Base-by-base conservation (phyloP, 257 asterid genomes). In the Gentiana dahurica region DNA sequence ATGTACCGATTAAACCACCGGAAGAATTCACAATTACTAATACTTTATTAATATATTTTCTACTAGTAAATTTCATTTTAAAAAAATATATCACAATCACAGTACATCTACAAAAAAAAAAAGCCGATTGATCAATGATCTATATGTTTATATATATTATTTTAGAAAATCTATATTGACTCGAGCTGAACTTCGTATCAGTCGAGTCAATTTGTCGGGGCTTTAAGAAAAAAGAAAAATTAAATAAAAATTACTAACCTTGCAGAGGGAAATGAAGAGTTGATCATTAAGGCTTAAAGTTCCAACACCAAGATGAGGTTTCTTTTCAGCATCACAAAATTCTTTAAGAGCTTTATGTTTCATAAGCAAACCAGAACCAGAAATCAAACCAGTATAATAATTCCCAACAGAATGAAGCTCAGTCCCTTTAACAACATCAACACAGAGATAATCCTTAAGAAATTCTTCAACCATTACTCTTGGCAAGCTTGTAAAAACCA, bases 391-490 rank as follows among this genome's bases (percentile, higher is more conserved):
- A 37, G 92, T 79, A 53, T 77, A 90, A 61, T 48, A 81, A 3
- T 62, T 39, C 8, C 98, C 95, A n/a, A 60, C 37, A 1, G 70
- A 60, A 0, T 79, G 82, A 74, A 90, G 64, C 71, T 90, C 98
- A 0, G 92, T 84, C 6, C 96, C 98, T 3, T 74, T 70, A 36
- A 84, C 94, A 1, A 49, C 7, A 33, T 90, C 81, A 37, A 84
- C 86, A 12, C 68, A 15, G 6, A 90, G 69, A 72, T 90, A 87
- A 60, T 87, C 96, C 49, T 76, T 84, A 1, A 90, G 64, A 60
- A 90, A 90, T 1, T 79, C 72, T 61, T 87, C 95, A 12, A 90
- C 94, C 96, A 90, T 82, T 15, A 90, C 86, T 47, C 85, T 76
- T 0, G 98, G 98, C 41, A 84, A 80, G 53, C 75, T 64, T 0